A percentile compares a stretch with the other conserved stretches of the same genome.
phyloP scores from a whole-genome alignment of 306 rosid genomes.

The Citrullus mucosospermus region DNA sequence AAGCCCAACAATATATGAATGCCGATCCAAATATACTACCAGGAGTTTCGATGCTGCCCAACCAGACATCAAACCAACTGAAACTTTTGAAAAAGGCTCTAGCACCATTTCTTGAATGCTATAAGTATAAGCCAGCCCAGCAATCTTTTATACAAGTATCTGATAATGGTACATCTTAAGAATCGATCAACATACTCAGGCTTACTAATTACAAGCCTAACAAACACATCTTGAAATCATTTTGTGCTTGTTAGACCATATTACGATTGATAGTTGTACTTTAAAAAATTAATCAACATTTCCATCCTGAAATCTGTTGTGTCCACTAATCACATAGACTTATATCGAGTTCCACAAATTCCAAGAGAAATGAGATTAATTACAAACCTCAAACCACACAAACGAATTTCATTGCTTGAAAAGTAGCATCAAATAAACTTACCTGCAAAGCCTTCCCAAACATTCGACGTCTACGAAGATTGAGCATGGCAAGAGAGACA shows the following conservation, averaged over 20 bases:
- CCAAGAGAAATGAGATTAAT: neutral
- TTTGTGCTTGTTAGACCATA: neutral
- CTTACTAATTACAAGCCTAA: neutral
- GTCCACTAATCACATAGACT: neutral
- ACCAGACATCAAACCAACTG: neutral
- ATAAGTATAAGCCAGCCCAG: neutral
- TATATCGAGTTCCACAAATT: neutral
- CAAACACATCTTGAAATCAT: neutral
- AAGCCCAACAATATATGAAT: neutral
- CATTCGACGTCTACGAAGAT: conserved; percentile 40
- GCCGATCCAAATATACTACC: neutral
- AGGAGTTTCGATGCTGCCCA: neutral
- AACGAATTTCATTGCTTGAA: neutral
- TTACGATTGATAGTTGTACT: neutral
- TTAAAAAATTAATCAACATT: neutral
- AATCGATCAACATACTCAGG: too few species aligned
- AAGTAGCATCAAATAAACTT: neutral
- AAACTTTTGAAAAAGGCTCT: neutral
- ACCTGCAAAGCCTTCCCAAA: conserved; percentile 81
- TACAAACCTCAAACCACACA: neutral
- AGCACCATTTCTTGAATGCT: neutral
- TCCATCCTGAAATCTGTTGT: neutral
- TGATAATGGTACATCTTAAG: neutral
- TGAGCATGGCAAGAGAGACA: conserved; percentile 26
- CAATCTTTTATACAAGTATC: neutral